Base-by-base conservation (phyloP, 139 green algal genomes). In the Ostreobium quekettii region DNA sequence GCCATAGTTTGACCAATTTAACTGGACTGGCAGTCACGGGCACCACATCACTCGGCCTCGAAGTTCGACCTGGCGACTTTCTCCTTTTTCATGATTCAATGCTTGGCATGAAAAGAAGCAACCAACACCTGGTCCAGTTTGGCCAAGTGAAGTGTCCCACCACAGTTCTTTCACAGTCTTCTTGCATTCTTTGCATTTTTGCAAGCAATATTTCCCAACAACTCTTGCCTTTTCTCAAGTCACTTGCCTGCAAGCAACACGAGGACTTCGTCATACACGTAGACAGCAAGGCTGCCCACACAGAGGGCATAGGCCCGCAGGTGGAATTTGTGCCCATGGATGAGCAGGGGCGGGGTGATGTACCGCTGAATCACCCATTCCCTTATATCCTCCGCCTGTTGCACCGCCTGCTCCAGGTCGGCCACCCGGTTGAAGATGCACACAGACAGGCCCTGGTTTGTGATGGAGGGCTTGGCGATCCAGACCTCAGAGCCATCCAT, bases 281-380 rank as follows among this genome's bases (percentile, higher is more conserved):
- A 76, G 4, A 73, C 74, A n/a, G 15, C 36, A 2, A 83, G 64
- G 53, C 60, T 70, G 30, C 78, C 78, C 11, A 83, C 36, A 29
- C 71, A 77, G 15, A 83, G 71, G 26, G 71, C 78, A 61, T 83
- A 83, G 0, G 62, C 60, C 2, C 78, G 36, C 2, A 83, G 32
- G 62, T 83, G 78, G 56, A 80, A 83, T 64, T 83, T 83, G 24
- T 65, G 36, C 24, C 49, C 36, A 0, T 47, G 30, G 3, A 83
- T n/a, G 29, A 80, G 71, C 19, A 80, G 28, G 0, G 78, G 78
- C 1, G 58, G 36, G 39, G 71, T 47, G 4, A 83, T 71, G 38
- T 83, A 83, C 49, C 78, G 39, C 36, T 83, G 78, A 30, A 83
- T 57, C n/a, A 83, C 78, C 78, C 78, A 83, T 62, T 83, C 78